These are phyloP conservation scores for Sugiyamaella smithiae DNA, from an alignment of 805 yeast genomes.

Conservation along the genomic window DNA sequence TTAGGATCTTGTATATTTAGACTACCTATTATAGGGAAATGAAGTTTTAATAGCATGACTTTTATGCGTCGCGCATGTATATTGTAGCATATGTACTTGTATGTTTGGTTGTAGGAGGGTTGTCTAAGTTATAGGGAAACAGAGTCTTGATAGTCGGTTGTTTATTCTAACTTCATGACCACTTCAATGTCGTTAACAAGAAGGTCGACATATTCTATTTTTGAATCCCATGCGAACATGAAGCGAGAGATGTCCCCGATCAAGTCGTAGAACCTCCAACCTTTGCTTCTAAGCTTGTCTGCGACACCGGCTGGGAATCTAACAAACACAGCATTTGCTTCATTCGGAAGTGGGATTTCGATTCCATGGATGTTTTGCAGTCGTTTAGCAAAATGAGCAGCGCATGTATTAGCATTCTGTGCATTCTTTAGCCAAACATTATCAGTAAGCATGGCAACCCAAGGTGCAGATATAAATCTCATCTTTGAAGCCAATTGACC, in stretches of 20 bases:
- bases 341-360: slow-evolving; percentile 1
- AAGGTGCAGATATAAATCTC: slow-evolving; percentile 10
- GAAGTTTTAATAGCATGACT: slow-evolving; percentile 1
- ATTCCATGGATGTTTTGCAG: background rate
- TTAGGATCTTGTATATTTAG: slow-evolving; percentile 4
- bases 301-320: slow-evolving; percentile 6
- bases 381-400: background rate
- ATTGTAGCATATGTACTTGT: too few species aligned
- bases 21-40: slow-evolving; percentile 3
- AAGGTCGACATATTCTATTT: background rate
- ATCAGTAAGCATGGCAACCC: slow-evolving; percentile 6
- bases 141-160: background rate
- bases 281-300: background rate
- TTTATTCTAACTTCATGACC: background rate
- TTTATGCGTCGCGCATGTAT: background rate
- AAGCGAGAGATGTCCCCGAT: slow-evolving; percentile 1
- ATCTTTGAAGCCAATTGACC: slow-evolving; percentile 13
- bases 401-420: slow-evolving; percentile 6
- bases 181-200: background rate
- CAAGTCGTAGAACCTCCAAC: slow-evolving; percentile 11
- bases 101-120: too few species aligned
- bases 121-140: too few species aligned
- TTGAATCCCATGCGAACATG: slow-evolving; percentile 13
- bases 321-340: slow-evolving; percentile 12
- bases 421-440: slow-evolving; percentile 12